phyloP scores from a whole-genome alignment of 2,329 filamentous ascomycete species.

The Botrytis squamosa region DNA sequence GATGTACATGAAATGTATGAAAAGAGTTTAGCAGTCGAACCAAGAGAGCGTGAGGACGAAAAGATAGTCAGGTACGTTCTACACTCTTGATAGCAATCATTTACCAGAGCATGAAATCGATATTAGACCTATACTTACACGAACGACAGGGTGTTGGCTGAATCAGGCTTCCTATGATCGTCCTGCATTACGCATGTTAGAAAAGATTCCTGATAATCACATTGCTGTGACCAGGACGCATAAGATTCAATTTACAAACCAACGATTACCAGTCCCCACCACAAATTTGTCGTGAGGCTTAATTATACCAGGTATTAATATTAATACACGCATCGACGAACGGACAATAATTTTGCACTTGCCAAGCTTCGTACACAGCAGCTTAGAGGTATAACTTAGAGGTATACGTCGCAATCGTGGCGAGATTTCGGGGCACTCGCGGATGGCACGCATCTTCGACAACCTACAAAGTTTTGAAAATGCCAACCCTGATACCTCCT shows the following conservation, averaged over 20 bases:
- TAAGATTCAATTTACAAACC: background rate
- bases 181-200: background rate
- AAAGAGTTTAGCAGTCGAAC: constrained; percentile 89
- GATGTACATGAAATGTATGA: constrained; percentile 99
- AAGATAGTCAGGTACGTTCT: constrained; percentile 83
- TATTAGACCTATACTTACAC: constrained; percentile 34
- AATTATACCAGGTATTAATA: background rate
- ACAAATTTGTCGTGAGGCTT: background rate
- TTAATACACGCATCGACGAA: background rate
- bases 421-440: background rate
- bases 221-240: background rate
- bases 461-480: background rate
- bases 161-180: constrained; percentile 57
- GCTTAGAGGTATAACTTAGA: background rate
- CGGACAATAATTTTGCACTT: background rate
- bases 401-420: background rate
- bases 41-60: constrained; percentile 94
- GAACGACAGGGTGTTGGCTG: constrained; percentile 54
- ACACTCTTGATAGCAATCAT: constrained; percentile 3
- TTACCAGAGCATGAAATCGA: constrained; percentile 2
- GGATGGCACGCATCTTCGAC: background rate
- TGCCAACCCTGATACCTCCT: background rate
- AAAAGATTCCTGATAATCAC: background rate
- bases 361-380: background rate
- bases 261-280: constrained; percentile 1